These are phyloP conservation scores for Bromus sterilis DNA, from an alignment of 176 grass and related monocot genomes.

Conservation along the genomic window DNA sequence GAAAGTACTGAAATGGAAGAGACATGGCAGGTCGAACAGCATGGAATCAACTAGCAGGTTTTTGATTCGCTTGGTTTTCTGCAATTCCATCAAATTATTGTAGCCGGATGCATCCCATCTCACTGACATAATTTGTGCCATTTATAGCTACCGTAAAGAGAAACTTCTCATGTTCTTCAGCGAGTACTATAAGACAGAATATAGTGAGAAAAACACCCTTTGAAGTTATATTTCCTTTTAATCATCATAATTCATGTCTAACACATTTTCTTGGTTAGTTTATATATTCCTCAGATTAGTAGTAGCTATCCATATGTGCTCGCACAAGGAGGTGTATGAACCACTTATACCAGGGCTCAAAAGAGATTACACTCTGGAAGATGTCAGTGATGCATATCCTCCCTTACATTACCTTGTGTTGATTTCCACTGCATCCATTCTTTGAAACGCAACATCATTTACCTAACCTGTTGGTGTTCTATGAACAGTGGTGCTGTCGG, in stretches of 20 bases:
- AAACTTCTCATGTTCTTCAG: conserved; percentile 23
- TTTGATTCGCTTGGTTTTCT: not conserved
- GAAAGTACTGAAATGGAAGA: conserved; percentile 22
- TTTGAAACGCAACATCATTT: not conserved
- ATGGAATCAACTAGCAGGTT: not conserved
- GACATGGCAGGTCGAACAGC: not conserved
- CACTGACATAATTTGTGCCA: not conserved
- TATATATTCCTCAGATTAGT: conserved; percentile 39
- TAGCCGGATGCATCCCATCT: not conserved
- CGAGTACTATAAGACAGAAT: not conserved
- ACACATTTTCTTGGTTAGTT: conserved; percentile 33
- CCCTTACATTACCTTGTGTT: not conserved
- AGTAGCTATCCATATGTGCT: conserved; percentile 29
- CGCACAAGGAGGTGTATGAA: not conserved
- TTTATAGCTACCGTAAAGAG: conserved; percentile 3
- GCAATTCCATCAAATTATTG: not conserved
- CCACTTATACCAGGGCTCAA: not conserved
- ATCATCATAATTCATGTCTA: not conserved
- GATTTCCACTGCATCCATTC: not conserved
- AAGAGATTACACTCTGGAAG: not conserved
- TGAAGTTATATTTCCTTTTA: not conserved
- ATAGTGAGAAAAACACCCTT: conserved; percentile 11
- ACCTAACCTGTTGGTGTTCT: not conserved
- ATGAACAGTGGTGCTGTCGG: not conserved
- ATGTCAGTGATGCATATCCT: conserved; percentile 21